Base-by-base conservation (phyloP, 2,329 filamentous ascomycete species). In the Ascosphaera apis region DNA sequence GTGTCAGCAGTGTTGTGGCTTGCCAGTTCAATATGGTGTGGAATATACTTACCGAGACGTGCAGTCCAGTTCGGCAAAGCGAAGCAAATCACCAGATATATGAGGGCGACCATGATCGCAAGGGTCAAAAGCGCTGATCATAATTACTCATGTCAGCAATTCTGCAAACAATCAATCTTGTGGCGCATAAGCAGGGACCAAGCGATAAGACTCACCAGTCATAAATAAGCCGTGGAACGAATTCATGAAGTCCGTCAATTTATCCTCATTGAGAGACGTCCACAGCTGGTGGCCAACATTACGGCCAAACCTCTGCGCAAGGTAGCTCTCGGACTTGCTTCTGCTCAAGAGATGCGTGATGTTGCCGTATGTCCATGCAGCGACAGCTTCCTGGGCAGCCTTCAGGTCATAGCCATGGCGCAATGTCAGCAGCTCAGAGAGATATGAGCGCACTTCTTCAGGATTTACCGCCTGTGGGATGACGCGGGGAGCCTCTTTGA, bases 191-290 rank as follows among this genome's bases (percentile, higher is more conserved):
- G 21, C 21, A 25, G 6, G 21, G 6, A 25, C 21, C 6, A 5
- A 25, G 6, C 6, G 11, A 25, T 25, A 6, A 5, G n/a, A 17
- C 31, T 32, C 13, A 32, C 31, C 6, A 15, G 31, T 32, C 31
- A 32, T 32, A n/a, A 32, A 32, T n/a, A 32, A 17, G 31, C 31
- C 31, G 13, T 32, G 31, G 31, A 32, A 32, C 13, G 31, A 32
- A n/a, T 32, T 32, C 31, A 32, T 32, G 13, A 32, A 32, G 16
- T 32, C 31, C n/a, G 31, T 32, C 13, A 32, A n/a, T 5, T 6
- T n/a, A 32, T 32, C 31, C 13, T 32, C 6, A 5, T 32, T 5
- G 6, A 32, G 5, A 17, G n/a, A 5, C 31, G 5, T 32, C 6
- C 13, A 15, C 5, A 32, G 6, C 13, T 6, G 13, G 13, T 5